phyloP scores from a whole-genome alignment of 768 basidiomycete species.

The Collybiopsis confluens region DNA sequence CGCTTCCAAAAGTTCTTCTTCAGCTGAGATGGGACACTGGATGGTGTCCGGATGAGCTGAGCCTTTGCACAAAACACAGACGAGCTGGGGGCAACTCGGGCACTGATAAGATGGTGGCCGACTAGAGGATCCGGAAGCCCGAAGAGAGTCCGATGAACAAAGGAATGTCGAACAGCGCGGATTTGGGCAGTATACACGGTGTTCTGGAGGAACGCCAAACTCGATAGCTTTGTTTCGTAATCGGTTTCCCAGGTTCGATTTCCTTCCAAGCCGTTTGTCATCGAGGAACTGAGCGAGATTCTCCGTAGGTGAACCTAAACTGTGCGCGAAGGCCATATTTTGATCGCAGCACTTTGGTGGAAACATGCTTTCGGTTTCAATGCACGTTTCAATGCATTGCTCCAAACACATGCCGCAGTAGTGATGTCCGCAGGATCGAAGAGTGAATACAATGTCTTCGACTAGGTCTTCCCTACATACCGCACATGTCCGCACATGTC shows the following conservation, averaged over 20 bases:
- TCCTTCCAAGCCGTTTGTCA: background rate
- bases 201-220: constrained; percentile 18
- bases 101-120: background rate
- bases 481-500: background rate
- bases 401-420: constrained; percentile 4
- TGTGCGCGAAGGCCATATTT: background rate
- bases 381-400: background rate
- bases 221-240: constrained; percentile 26
- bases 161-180: constrained; percentile 32
- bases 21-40: background rate
- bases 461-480: background rate
- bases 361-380: constrained; percentile 1
- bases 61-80: constrained; percentile 1
- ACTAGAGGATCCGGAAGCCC: background rate
- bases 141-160: constrained; percentile 10
- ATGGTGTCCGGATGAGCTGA: background rate
- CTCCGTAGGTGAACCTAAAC: background rate
- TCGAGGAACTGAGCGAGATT: background rate
- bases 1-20: background rate
- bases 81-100: background rate
- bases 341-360: constrained; percentile 6
- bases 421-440: background rate
- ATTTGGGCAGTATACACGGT: constrained; percentile 33
- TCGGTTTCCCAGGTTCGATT: background rate
- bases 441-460: background rate